Percentiles rank a stretch among this genome's conserved stretches.
These are phyloP conservation scores for Pseudohalonectria lignicola DNA, from an alignment of 2,329 filamentous ascomycete species.

Conservation along the genomic window DNA sequence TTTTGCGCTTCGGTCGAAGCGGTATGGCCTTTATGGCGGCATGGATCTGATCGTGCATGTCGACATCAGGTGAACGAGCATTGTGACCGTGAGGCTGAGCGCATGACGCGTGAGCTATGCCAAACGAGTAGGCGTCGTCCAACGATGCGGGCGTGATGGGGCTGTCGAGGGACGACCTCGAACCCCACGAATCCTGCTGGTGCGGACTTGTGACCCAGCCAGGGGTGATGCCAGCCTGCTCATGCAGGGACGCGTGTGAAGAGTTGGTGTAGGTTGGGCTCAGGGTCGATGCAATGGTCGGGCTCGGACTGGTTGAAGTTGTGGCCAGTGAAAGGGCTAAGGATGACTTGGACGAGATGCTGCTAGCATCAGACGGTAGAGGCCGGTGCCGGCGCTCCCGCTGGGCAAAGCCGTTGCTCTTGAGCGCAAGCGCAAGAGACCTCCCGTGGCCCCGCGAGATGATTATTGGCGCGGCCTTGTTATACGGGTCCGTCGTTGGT, in stretches of 20 bases:
- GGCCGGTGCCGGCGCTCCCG: constrained; percentile 1
- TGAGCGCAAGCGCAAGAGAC: background rate
- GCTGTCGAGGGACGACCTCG: background rate
- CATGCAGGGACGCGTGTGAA: background rate
- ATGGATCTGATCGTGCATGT: background rate
- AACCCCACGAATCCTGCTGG: too few relatives aligned
- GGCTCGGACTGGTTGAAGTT: background rate
- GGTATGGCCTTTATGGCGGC: background rate
- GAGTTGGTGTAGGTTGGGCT: constrained; percentile 3
- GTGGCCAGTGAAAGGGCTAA: constrained; percentile 1
- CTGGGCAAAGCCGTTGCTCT: background rate
- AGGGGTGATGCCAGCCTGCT: constrained; percentile 1
- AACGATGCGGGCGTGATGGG: background rate
- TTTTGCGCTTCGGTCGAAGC: background rate
- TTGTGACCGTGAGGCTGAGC: too few relatives aligned
- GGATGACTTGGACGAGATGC: background rate
- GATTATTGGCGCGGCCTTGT: background rate
- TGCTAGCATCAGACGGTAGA: constrained; percentile 1
- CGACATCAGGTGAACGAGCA: too few relatives aligned
- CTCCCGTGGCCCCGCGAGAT: background rate
- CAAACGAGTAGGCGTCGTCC: background rate
- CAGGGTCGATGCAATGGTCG: background rate
- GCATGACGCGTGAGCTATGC: background rate
- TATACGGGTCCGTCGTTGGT: too few relatives aligned
- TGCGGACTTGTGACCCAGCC: background rate